Evolutionary conservation across 106 monocot species (phyloP).

Genomic region (Phalaenopsis aphrodite): DNA sequence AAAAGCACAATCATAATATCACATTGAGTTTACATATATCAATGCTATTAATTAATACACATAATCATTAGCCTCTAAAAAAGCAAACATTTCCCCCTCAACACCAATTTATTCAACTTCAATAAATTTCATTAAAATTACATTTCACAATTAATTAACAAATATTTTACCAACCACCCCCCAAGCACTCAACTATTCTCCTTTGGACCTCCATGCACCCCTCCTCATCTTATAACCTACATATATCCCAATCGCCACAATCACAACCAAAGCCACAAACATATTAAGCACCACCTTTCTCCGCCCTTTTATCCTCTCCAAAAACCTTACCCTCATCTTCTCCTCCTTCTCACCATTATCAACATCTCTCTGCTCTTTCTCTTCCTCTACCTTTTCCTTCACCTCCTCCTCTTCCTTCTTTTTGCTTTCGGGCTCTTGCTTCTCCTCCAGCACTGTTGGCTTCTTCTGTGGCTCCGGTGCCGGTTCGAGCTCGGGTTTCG

Average conservation of each 20-base stretch:
- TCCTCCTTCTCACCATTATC: not conserved
- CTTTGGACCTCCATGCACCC: not conserved
- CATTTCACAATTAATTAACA: not conserved
- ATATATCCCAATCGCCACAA: slow-evolving; percentile 10
- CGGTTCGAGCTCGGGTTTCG: not conserved
- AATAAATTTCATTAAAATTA: not conserved
- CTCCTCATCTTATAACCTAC: slow-evolving; percentile 5
- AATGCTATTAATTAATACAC: too few relatives aligned
- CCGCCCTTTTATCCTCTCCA: not conserved
- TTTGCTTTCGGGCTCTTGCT: not conserved
- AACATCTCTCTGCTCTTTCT: not conserved
- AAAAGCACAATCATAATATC: too few relatives aligned
- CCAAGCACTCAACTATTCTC: not conserved
- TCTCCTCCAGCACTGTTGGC: not conserved
- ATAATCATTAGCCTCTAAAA: too few relatives aligned
- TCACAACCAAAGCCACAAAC: not conserved
- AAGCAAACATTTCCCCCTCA: too few relatives aligned
- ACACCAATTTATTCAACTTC: too few relatives aligned
- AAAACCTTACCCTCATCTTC: not conserved
- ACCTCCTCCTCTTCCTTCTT: not conserved
- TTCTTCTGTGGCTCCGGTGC: not conserved
- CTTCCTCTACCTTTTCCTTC: not conserved
- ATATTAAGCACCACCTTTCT: slow-evolving; percentile 6
- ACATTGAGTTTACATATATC: too few relatives aligned
- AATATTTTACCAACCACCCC: not conserved